A percentile compares a stretch with the other conserved stretches of the same genome.
Evolutionary conservation across 768 basidiomycete genomes (phyloP).

Genomic region (Artomyces pyxidatus): DNA sequence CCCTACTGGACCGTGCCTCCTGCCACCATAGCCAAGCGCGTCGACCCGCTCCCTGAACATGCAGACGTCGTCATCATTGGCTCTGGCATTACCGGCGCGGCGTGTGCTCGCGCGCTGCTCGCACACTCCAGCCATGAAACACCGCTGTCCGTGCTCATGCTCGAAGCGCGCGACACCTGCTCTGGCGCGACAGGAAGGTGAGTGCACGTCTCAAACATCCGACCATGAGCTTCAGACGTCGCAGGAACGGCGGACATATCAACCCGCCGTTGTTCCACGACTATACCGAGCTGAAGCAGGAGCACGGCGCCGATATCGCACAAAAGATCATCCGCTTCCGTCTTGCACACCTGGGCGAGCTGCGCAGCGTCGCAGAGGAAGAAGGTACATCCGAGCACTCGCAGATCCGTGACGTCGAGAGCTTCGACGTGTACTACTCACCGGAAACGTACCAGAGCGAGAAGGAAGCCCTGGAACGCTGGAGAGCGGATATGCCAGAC

Average conservation of each 20-base stretch:
- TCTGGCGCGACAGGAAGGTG: conserved; percentile 70
- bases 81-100: conserved; percentile 68
- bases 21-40: conserved; percentile 33
- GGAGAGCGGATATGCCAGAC: conserved; percentile 41
- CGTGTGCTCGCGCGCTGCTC: conserved; percentile 48
- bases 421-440: conserved; percentile 49
- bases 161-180: conserved; percentile 75
- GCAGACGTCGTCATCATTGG: conserved; percentile 70
- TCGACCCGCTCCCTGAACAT: conserved; percentile 30
- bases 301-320: conserved; percentile 39
- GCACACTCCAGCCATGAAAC: conserved; percentile 22
- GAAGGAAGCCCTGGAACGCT: conserved; percentile 35
- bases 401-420: conserved; percentile 50
- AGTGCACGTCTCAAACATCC: no score
- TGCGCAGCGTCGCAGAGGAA: conserved; percentile 42
- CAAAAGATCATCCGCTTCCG: conserved; percentile 53
- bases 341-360: conserved; percentile 42
- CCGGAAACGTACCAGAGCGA: conserved; percentile 33
- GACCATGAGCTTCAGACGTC: no score
- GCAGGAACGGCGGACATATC: conserved; percentile 66
- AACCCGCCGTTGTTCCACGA: conserved; percentile 53
- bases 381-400: conserved; percentile 44
- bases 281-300: conserved; percentile 38
- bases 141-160: conserved; percentile 48
- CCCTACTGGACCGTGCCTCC: conserved; percentile 61